These are phyloP conservation scores for Soucietia sequanensis DNA, from an alignment of 805 yeast genomes.

Conservation along the genomic window DNA sequence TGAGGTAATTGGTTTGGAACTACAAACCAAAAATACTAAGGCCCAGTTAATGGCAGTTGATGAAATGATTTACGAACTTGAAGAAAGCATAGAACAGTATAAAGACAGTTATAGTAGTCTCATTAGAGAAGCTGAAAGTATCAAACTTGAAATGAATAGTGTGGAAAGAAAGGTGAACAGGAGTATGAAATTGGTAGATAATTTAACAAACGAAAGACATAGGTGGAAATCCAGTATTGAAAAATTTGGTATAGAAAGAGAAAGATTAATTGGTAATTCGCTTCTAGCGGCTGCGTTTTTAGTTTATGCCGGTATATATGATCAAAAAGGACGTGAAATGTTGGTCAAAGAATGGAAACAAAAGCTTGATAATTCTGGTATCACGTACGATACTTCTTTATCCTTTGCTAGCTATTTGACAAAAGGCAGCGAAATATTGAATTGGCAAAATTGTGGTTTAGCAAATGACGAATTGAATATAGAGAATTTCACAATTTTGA, in stretches of 20 bases:
- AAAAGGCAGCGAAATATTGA: constrained; percentile 36
- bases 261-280: constrained; percentile 60
- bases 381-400: constrained; percentile 39
- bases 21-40: constrained; percentile 56
- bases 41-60: constrained; percentile 73
- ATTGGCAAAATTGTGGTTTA: constrained; percentile 56
- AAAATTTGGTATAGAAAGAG: constrained; percentile 46
- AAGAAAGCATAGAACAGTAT: constrained; percentile 63
- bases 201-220: constrained; percentile 61
- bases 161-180: constrained; percentile 63
- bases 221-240: constrained; percentile 72
- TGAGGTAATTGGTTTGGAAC: constrained; percentile 63
- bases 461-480: constrained; percentile 58
- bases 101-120: constrained; percentile 66
- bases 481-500: constrained; percentile 62
- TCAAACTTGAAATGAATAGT: constrained; percentile 64
- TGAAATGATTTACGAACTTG: constrained; percentile 77
- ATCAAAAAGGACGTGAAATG: constrained; percentile 44
- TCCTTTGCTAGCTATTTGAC: constrained; percentile 36
- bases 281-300: constrained; percentile 61
- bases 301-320: constrained; percentile 59
- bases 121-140: constrained; percentile 76
- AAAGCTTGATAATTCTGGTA: constrained; percentile 30
- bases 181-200: constrained; percentile 60
- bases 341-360: constrained; percentile 36